These are phyloP conservation scores for Liriodendron chinense DNA, from an alignment of 164 flowering plant species.

Conservation along the genomic window DNA sequence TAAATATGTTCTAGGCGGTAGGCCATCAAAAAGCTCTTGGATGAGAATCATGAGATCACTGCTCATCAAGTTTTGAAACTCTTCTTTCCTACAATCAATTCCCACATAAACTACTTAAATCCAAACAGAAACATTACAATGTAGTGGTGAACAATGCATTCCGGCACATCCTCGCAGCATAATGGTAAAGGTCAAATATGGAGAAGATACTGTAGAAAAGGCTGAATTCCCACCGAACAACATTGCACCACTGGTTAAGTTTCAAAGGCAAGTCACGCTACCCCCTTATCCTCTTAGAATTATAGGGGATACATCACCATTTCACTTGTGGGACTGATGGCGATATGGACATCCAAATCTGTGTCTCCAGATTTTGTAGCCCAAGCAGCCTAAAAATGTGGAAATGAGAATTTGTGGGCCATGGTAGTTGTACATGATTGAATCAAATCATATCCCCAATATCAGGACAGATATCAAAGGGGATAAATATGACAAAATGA, in stretches of 20 bases:
- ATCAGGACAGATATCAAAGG: too few relatives aligned
- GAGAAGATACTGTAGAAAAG: too few relatives aligned
- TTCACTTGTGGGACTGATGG: conserved; percentile 99
- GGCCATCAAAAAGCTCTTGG: conserved; percentile 19
- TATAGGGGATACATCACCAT: too few relatives aligned
- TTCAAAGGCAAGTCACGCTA: conserved; percentile 93
- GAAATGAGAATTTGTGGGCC: too few relatives aligned
- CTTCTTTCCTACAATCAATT: conserved; percentile 29
- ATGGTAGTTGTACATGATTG: too few relatives aligned
- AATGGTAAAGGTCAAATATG: too few relatives aligned
- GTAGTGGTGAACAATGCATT: too few relatives aligned
- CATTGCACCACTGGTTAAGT: conserved; percentile 98
- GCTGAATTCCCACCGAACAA: conserved; percentile 98
- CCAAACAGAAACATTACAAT: too few relatives aligned
- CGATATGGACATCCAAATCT: conserved; percentile 83
- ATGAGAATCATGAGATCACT: conserved; percentile 42
- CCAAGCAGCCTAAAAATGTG: conserved; percentile 75
- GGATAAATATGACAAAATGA: too few relatives aligned
- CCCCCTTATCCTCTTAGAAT: conserved; percentile 94
- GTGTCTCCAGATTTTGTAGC: conserved; percentile 86
- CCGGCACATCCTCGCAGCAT: too few relatives aligned
- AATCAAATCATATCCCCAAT: too few relatives aligned
- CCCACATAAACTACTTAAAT: too few relatives aligned
- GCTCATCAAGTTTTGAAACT: conserved; percentile 41
- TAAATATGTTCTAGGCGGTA: conserved; percentile 36